Evolutionary conservation across 2,329 filamentous ascomycete species (phyloP), one percentile per base, ranked within the genome.

Genomic region (Epichloe amarillans): DNA sequence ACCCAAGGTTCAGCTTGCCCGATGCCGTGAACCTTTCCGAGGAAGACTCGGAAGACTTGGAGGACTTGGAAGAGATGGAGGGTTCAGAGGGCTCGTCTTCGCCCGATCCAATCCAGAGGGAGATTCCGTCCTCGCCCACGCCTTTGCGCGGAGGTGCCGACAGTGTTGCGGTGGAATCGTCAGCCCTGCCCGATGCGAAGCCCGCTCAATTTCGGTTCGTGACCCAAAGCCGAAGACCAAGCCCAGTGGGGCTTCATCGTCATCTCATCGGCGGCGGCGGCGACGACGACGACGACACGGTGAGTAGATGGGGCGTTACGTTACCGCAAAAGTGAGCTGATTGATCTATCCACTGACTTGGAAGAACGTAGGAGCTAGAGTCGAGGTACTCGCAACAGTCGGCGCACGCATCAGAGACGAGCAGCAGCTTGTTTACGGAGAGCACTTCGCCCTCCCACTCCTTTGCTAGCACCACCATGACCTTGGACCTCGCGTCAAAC

Each of bases 1-100:
- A 70, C 43, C 58, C 58, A 1, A 58, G 59, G 41, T 61, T 63
- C 42, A 68, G 61, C 44, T 55, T 68, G 19, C 56, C 56, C 0
- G 55, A 55, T 39, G 50, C 54, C 1, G 47, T 54, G 26, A 45
- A 49, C 26, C 43, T 55, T 21, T 44, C 33, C 10, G 46, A 54
- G 3, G 55, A 56, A 10, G 53, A 55, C 5, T 37, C 17, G 30
- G 30, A 30, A 30, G 30, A 30, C 33, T 17, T 33, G 26, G 26
- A 30, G 8, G 1, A 30, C 33, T 33, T 47, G 12, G 47, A 46
- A 19, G 47, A 48, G 11, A 10, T 14, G 5, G 50, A 30, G 2
- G 11, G 37, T 14, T 46, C 37, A 4, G 50, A 36, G 4, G 14
- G 41, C 26, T 43, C 30, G 2, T 43, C 43, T 26, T 51, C 55